Percentiles rank a stretch among this genome's conserved stretches.
Conservation (phyloP, 495 filamentous ascomycete genomes). For the Podospora australis region DNA sequence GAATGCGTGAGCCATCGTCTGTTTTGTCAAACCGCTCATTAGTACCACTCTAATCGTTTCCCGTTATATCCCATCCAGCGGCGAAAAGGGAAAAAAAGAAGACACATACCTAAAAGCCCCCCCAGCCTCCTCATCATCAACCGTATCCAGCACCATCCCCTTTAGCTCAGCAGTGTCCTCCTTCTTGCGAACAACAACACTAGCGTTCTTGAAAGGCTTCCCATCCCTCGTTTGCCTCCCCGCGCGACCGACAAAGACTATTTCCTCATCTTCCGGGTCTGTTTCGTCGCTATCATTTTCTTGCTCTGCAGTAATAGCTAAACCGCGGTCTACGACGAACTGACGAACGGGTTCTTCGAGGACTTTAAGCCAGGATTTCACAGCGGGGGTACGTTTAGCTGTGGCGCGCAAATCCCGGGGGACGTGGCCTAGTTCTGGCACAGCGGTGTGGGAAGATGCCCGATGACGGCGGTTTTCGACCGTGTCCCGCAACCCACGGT, state of each 20-base stretch:
- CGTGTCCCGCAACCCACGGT: slow-evolving; percentile 54
- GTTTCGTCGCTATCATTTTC: slow-evolving; percentile 34
- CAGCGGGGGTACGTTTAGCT: slow-evolving; percentile 42
- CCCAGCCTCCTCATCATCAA: slow-evolving; percentile 66
- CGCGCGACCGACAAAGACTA: slow-evolving; percentile 83
- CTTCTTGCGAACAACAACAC: slow-evolving; percentile 61
- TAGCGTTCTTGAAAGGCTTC: slow-evolving; percentile 32
- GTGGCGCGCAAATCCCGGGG: slow-evolving; percentile 52
- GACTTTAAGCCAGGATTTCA: slow-evolving; percentile 40
- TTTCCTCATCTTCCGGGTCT: slow-evolving; percentile 75
- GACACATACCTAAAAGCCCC: slow-evolving; percentile 71
- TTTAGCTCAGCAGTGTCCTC: slow-evolving; percentile 53
- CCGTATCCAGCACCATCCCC: slow-evolving; percentile 73
- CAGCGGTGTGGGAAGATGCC: slow-evolving; percentile 8
- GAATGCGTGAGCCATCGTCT: slow-evolving; percentile 93
- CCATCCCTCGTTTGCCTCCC: slow-evolving; percentile 64
- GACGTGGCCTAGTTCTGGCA: slow-evolving; percentile 40
- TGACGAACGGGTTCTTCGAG: slow-evolving; percentile 43
- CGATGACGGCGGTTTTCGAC: slow-evolving; percentile 34
- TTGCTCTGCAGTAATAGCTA: slow-evolving; percentile 4
- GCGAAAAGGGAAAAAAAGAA: not conserved
- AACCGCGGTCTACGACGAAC: slow-evolving; percentile 37
- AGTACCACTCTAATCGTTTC: no score
- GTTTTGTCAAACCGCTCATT: not conserved
- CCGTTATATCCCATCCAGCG: not conserved